Evolutionary conservation across 106 monocot genomes (phyloP).

Genomic region (Xerophyta viscosa): DNA sequence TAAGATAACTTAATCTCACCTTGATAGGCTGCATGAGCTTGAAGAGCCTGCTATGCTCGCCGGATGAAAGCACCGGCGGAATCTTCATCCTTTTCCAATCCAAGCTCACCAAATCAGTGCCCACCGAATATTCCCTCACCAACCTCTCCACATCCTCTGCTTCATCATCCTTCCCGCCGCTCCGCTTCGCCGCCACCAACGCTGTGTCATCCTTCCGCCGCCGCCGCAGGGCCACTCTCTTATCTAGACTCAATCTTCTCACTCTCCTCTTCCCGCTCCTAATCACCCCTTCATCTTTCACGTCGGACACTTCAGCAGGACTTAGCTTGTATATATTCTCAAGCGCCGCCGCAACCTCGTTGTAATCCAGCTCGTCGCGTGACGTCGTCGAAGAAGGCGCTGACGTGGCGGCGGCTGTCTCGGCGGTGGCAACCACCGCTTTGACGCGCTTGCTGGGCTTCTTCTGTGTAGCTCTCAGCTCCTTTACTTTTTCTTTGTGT

Average conservation of each 20-base stretch:
- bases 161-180: constrained; percentile 25
- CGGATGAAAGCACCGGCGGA: constrained; percentile 60
- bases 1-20: constrained; percentile 20
- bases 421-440: constrained; percentile 3
- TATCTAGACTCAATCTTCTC: constrained; percentile 46
- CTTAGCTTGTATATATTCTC: constrained; percentile 94
- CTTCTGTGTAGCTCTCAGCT: not conserved
- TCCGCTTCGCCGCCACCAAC: not conserved
- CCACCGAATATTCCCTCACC: constrained; percentile 52
- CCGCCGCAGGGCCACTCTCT: constrained; percentile 42
- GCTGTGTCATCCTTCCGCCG: constrained; percentile 8
- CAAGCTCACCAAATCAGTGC: constrained; percentile 48
- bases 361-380: constrained; percentile 72
- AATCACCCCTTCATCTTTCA: constrained; percentile 23
- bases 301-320: constrained; percentile 44
- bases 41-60: constrained; percentile 60
- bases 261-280: constrained; percentile 34
- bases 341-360: constrained; percentile 66
- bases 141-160: constrained; percentile 29
- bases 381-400: no score
- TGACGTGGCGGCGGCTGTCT: no score
- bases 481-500: not conserved
- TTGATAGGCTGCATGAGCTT: constrained; percentile 90
- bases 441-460: constrained; percentile 3
- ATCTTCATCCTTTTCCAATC: constrained; percentile 95